These are phyloP conservation scores for Passalora sequoiae DNA, from an alignment of 2,329 filamentous ascomycete genomes.

Conservation along the genomic window DNA sequence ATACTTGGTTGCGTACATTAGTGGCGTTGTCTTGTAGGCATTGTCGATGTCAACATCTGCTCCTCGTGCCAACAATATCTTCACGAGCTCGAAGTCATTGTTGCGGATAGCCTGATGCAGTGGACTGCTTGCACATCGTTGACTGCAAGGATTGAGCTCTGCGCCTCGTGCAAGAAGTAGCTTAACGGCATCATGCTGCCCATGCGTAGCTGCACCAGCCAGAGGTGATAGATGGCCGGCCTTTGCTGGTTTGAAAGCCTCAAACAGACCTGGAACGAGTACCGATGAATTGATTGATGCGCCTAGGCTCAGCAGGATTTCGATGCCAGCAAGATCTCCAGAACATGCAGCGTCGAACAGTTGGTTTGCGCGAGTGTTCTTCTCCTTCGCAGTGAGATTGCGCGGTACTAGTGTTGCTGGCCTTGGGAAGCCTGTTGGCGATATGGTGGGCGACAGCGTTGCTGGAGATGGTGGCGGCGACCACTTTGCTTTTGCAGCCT, in stretches of 20 bases:
- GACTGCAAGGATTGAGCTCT: slow-evolving; percentile 26
- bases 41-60: slow-evolving; percentile 29
- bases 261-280: slow-evolving; percentile 27
- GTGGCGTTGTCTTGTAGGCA: slow-evolving; percentile 29
- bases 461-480: slow-evolving; percentile 31
- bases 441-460: slow-evolving; percentile 10
- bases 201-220: slow-evolving; percentile 30
- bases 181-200: slow-evolving; percentile 26
- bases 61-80: slow-evolving; percentile 26
- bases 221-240: slow-evolving; percentile 30
- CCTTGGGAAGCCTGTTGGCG: slow-evolving; percentile 14
- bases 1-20: slow-evolving; percentile 34
- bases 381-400: slow-evolving; percentile 18
- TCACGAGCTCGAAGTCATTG: slow-evolving; percentile 26
- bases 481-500: slow-evolving; percentile 27
- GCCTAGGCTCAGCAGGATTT: slow-evolving; percentile 25
- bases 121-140: slow-evolving; percentile 27
- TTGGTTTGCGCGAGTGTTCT: slow-evolving; percentile 21
- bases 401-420: slow-evolving; percentile 7
- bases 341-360: slow-evolving; percentile 30
- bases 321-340: slow-evolving; percentile 28
- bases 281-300: slow-evolving; percentile 27
- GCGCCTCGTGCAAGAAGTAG: slow-evolving; percentile 29
- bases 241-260: slow-evolving; percentile 33
- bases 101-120: slow-evolving; percentile 31